Evolutionary conservation across 805 yeast genomes (phyloP).

Genomic region (Zygosaccharomyces bisporus): DNA sequence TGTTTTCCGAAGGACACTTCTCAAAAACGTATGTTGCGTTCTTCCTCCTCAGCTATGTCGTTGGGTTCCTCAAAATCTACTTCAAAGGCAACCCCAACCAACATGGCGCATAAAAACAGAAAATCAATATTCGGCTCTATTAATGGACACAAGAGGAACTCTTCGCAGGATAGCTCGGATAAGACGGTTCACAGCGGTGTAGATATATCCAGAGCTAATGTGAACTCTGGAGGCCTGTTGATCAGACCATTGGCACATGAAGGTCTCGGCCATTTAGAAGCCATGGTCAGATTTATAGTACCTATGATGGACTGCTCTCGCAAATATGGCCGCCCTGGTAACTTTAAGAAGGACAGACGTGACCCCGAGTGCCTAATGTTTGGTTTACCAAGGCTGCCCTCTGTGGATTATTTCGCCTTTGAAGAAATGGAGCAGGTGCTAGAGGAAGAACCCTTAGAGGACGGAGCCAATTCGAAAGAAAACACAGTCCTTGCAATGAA

Average conservation of each 20-base stretch:
- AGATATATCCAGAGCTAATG: constrained; percentile 11
- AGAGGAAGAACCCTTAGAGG: constrained; percentile 5
- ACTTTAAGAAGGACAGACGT: constrained; percentile 49
- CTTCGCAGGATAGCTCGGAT: constrained; percentile 16
- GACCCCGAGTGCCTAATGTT: constrained; percentile 56
- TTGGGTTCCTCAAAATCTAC: constrained; percentile 1
- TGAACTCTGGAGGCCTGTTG: constrained; percentile 34
- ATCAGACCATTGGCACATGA: constrained; percentile 65
- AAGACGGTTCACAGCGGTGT: constrained; percentile 9
- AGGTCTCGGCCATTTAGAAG: constrained; percentile 63
- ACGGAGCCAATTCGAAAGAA: constrained; percentile 13
- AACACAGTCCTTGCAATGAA: constrained; percentile 19
- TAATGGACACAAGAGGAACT: constrained; percentile 10
- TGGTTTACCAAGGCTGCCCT: constrained; percentile 73
- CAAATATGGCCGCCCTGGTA: constrained; percentile 70
- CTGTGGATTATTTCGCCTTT: constrained; percentile 46
- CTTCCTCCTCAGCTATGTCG: constrained; percentile 15
- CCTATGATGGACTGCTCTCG: constrained; percentile 64
- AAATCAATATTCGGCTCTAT: neutral
- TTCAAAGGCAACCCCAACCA: neutral
- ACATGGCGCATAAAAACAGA: neutral
- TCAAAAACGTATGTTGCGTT: constrained; percentile 10
- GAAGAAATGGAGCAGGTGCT: constrained; percentile 20
- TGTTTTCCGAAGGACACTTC: constrained; percentile 13
- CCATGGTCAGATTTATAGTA: constrained; percentile 60